Percentiles rank a stretch among this genome's conserved stretches.
These are phyloP conservation scores for Fusarium phyllophilum DNA, from an alignment of 2,329 filamentous ascomycete species.

Conservation along the genomic window DNA sequence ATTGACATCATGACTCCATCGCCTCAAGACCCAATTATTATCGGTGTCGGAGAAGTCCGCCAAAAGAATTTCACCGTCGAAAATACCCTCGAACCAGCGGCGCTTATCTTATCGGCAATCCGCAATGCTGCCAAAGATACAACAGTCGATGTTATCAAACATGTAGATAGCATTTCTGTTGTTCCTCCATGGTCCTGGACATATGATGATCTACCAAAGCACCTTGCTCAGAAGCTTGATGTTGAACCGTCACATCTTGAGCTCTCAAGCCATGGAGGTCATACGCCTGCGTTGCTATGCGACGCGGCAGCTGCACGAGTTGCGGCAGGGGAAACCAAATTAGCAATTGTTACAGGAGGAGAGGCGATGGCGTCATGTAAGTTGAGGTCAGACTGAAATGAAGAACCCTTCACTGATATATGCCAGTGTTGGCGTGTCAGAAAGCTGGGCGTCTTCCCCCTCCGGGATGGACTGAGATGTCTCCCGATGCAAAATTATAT, in stretches of 20 bases:
- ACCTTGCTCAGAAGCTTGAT: slow-evolving; percentile 61
- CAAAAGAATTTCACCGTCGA: slow-evolving; percentile 60
- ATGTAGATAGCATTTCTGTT: slow-evolving; percentile 66
- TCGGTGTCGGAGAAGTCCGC: slow-evolving; percentile 71
- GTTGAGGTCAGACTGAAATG: neutral
- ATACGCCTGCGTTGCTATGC: slow-evolving; percentile 70
- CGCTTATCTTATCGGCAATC: slow-evolving; percentile 68
- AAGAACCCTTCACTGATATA: slow-evolving; percentile 6
- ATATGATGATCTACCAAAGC: slow-evolving; percentile 66
- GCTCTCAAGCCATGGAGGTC: slow-evolving; percentile 70
- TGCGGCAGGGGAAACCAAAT: slow-evolving; percentile 60
- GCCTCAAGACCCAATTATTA: slow-evolving; percentile 59
- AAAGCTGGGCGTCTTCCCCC: slow-evolving; percentile 56
- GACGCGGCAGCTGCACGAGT: slow-evolving; percentile 71
- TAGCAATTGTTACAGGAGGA: slow-evolving; percentile 70
- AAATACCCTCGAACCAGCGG: slow-evolving; percentile 67
- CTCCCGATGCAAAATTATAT: slow-evolving; percentile 57
- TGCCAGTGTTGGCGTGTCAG: slow-evolving; percentile 48
- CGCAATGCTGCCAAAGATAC: slow-evolving; percentile 60
- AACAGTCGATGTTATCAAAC: slow-evolving; percentile 33
- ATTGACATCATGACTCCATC: neutral
- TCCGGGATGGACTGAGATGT: slow-evolving; percentile 65
- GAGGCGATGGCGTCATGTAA: slow-evolving; percentile 71
- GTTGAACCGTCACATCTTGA: slow-evolving; percentile 58
- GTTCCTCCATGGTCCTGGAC: slow-evolving; percentile 75